A percentile compares a stretch with the other conserved stretches of the same genome.
phyloP scores from a whole-genome alignment of 2,329 filamentous ascomycete species.

The Botrytis fabae region DNA sequence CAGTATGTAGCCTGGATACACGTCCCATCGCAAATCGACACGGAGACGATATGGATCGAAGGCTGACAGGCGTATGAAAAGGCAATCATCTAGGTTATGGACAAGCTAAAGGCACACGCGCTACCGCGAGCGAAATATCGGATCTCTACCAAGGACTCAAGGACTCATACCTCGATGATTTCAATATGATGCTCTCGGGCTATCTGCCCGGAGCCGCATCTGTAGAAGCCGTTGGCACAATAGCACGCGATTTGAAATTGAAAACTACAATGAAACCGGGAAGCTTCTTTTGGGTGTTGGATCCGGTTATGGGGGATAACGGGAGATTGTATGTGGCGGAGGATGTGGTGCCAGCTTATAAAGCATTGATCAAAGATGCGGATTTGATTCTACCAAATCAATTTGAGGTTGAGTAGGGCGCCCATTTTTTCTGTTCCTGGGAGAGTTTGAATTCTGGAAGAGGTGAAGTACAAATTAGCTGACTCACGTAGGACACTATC shows the following conservation, averaged over 20 bases:
- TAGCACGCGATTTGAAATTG: conserved; percentile 76
- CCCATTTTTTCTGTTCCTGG: neutral
- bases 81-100: conserved; percentile 94
- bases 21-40: neutral
- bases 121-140: conserved; percentile 77
- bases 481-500: conserved; percentile 66
- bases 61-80: conserved; percentile 43
- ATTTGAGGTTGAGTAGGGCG: conserved; percentile 86
- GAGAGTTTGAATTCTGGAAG: neutral
- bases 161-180: conserved; percentile 81
- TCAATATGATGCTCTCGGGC: conserved; percentile 91
- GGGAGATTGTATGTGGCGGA: conserved; percentile 87
- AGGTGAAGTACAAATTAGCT: neutral
- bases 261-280: conserved; percentile 64
- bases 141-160: conserved; percentile 83
- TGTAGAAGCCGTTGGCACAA: conserved; percentile 79
- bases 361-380: conserved; percentile 72
- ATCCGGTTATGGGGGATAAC: conserved; percentile 98
- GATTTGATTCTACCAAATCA: conserved; percentile 95
- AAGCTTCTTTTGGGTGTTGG: conserved; percentile 93
- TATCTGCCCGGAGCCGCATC: conserved; percentile 88
- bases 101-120: conserved; percentile 81
- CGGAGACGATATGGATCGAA: conserved; percentile 10
- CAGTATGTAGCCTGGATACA: conserved; percentile 58
- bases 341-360: conserved; percentile 90